phyloP scores from a whole-genome alignment of 2,329 filamentous ascomycete genomes.

The Emmonsiellopsis sp. region DNA sequence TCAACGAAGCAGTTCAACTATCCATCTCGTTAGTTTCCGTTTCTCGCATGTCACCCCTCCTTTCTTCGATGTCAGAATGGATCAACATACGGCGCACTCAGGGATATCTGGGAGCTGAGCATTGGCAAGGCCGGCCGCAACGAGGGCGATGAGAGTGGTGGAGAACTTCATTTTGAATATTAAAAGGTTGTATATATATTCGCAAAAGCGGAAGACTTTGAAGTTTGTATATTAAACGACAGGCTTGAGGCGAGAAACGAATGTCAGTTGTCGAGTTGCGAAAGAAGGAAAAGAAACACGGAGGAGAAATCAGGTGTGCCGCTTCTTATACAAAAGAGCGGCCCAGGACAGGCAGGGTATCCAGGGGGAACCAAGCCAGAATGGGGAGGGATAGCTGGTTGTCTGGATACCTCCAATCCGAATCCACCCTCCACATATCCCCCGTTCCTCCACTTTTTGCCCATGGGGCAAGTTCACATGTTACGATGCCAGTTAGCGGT shows the following conservation, averaged over 20 bases:
- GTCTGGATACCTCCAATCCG: background rate
- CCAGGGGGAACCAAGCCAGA: background rate
- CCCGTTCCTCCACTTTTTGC: background rate
- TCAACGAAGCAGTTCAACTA: conserved; percentile 39
- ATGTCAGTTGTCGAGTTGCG: conserved; percentile 5
- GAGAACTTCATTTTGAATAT: conserved; percentile 26
- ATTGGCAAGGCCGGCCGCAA: conserved; percentile 35
- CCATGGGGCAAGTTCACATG: background rate
- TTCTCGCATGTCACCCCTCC: background rate
- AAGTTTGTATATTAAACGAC: conserved; percentile 3
- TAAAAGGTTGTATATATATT: background rate
- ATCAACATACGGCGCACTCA: conserved; percentile 34
- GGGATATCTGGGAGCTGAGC: conserved; percentile 40
- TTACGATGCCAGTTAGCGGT: background rate
- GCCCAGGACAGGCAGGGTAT: background rate
- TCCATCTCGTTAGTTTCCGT: conserved; percentile 1
- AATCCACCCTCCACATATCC: background rate
- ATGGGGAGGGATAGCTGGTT: background rate
- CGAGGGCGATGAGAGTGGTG: conserved; percentile 24
- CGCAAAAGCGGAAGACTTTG: conserved; percentile 4
- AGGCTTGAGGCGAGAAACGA: conserved; percentile 9
- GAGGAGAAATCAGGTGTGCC: background rate
- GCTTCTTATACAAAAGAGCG: conserved; percentile 1
- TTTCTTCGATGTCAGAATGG: background rate
- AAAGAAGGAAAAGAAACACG: background rate